Evolutionary conservation across 2,329 filamentous ascomycete species (phyloP), one percentile per base, ranked within the genome.

Genomic region (Clarireedia paspali): DNA sequence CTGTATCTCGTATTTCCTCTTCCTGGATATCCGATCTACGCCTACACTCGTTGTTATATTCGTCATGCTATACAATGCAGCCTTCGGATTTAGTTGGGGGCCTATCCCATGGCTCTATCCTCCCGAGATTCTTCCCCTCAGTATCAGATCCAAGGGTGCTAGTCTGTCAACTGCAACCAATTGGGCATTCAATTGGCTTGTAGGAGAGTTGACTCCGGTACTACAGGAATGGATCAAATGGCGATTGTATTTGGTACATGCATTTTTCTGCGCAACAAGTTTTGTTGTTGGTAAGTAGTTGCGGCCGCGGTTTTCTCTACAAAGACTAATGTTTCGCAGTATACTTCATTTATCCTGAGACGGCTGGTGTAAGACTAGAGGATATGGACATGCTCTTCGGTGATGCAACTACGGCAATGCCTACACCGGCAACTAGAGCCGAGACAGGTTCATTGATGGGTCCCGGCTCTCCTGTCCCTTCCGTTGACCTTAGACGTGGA

Each of bases 51-150:
- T 96, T 2, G 94, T 97, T 50, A 73, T 95, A 50, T 95, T 95
- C 67, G 94, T 99, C 68, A 96, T 97, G 88, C 87, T 96, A 50
- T 99, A 97, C 75, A 99, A 99, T 67, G 94, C 92, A 5, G 88
- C 94, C 6, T 99, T 97, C 70, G 94, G 94, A 48, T 95, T 91
- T 15, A 88, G 84, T n/a, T 99, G 94, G 94, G 94, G 94, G 17
- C 94, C 94, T 1, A 95, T 99, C 59, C 94, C 94, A 7, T 99
- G 94, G 94, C 77, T 99, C 15, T 97, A 97, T 71, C 94, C 94
- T 14, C 94, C 94, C n/a, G 94, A 99, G 78, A 99, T 99, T 74
- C 78, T 99, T 45, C 94, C 94, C 4, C 78, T 99, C 59, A 96
- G 91, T 76, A 96, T 97, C 69, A 86, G 94, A 66, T 95, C 92